Conservation (phyloP, 1,284 basidiomycete genomes). For the Fistulina hepatica region DNA sequence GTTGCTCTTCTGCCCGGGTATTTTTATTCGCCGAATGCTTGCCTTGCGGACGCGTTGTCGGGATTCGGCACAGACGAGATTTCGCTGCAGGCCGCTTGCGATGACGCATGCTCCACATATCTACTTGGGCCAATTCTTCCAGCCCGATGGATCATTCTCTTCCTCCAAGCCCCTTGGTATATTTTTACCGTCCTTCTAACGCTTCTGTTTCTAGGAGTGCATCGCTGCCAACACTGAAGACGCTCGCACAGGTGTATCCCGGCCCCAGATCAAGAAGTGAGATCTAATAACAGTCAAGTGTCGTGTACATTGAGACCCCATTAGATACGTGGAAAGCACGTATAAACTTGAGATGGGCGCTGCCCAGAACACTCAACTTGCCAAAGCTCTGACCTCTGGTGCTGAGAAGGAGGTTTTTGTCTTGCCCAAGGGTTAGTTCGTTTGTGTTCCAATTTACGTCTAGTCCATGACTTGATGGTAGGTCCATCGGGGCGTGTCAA, state of each 20-base stretch:
- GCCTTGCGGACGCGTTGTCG: not conserved
- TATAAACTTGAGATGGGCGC: constrained; percentile 73
- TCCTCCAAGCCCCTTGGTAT: constrained; percentile 3
- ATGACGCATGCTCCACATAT: not conserved
- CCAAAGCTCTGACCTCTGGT: constrained; percentile 71
- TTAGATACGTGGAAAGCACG: constrained; percentile 66
- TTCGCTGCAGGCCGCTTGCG: not conserved
- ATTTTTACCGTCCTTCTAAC: constrained; percentile 8
- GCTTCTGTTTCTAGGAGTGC: constrained; percentile 51
- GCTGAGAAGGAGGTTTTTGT: constrained; percentile 72
- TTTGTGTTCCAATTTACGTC: constrained; percentile 6
- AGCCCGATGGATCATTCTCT: not conserved
- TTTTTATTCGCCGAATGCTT: constrained; percentile 1
- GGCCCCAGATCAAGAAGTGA: constrained; percentile 88
- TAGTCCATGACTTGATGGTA: constrained; percentile 19
- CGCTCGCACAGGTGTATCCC: constrained; percentile 77
- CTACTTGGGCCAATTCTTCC: not conserved
- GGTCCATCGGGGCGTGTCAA: constrained; percentile 77
- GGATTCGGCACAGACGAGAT: not conserved
- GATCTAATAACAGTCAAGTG: constrained; percentile 9
- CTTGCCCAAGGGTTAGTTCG: constrained; percentile 69
- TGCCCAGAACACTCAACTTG: constrained; percentile 72
- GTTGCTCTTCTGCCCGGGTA: constrained; percentile 7
- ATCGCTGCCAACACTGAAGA: constrained; percentile 69
- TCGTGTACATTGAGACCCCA: constrained; percentile 7